Conservation (phyloP, 768 basidiomycete species). For the Sutorius australiensis region DNA sequence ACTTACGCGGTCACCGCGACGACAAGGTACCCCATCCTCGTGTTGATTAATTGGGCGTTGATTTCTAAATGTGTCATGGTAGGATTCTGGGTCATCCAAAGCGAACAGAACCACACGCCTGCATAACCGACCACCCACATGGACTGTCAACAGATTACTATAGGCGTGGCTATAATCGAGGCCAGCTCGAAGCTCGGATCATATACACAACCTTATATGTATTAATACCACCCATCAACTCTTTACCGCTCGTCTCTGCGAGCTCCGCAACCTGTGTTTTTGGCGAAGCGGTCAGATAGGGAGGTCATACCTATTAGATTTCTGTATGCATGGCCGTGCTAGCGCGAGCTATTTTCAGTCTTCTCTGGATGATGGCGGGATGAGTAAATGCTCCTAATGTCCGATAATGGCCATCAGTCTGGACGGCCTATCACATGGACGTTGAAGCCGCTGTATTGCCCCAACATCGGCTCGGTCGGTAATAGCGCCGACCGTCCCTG, state of each 20-base stretch:
- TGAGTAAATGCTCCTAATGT: background rate
- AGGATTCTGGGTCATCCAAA: slow-evolving; percentile 21
- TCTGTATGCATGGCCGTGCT: background rate
- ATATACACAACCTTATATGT: background rate
- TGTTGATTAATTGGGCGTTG: background rate
- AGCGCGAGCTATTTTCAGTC: background rate
- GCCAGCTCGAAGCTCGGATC: background rate
- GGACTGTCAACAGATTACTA: too few species aligned
- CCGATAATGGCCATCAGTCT: background rate
- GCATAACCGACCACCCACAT: background rate
- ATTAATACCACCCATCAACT: background rate
- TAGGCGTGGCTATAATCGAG: background rate
- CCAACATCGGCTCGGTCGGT: background rate
- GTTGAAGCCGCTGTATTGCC: background rate
- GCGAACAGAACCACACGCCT: slow-evolving; percentile 5
- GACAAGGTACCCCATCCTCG: slow-evolving; percentile 15
- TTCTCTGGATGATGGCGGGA: background rate
- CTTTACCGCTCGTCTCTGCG: background rate
- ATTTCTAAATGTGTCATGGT: background rate
- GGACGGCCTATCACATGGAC: background rate
- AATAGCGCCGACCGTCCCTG: background rate
- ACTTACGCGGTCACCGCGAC: slow-evolving; percentile 12
- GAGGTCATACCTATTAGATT: background rate
- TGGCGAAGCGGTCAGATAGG: background rate
- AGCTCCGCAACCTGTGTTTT: background rate